Conservation (phyloP, 371 early-diverging fungal genomes). For the Zopfochytrium polystomum region DNA sequence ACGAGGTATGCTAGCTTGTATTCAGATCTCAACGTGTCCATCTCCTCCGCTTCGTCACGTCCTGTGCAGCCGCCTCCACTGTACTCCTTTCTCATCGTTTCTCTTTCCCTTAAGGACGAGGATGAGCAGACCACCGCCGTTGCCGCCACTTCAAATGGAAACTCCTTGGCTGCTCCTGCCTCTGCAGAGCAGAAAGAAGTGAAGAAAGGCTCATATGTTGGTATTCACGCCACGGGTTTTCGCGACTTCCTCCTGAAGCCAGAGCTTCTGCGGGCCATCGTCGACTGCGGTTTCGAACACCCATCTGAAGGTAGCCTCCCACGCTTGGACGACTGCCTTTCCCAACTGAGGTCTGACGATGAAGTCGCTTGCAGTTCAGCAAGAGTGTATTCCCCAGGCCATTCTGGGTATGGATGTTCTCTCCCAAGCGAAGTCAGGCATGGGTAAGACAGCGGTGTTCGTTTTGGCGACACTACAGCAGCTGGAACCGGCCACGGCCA, state of each 20-base stretch:
- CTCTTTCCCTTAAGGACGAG: slow-evolving; percentile 31
- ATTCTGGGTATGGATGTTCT: slow-evolving; percentile 95
- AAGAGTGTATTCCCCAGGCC: slow-evolving; percentile 97
- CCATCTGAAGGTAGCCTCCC: slow-evolving; percentile 85
- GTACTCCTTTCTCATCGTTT: too few relatives aligned
- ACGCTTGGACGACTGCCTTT: too few relatives aligned
- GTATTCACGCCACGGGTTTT: slow-evolving; percentile 98
- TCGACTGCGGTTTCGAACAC: slow-evolving; percentile 98
- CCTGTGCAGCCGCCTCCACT: too few relatives aligned
- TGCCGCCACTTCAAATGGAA: slow-evolving; percentile 36
- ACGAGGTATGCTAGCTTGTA: slow-evolving; percentile 69
- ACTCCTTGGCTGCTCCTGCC: slow-evolving; percentile 38
- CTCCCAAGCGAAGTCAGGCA: slow-evolving; percentile 98
- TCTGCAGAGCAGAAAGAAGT: slow-evolving; percentile 64
- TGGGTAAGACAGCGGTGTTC: slow-evolving; percentile 99
- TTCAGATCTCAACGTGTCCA: background rate
- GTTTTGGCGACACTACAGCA: slow-evolving; percentile 96
- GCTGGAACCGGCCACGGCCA: slow-evolving; percentile 58
- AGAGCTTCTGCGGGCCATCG: slow-evolving; percentile 90
- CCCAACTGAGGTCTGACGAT: too few relatives aligned
- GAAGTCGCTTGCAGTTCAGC: slow-evolving; percentile 73
- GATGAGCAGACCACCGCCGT: slow-evolving; percentile 36
- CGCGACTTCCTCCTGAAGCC: slow-evolving; percentile 96
- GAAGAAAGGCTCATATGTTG: slow-evolving; percentile 95
- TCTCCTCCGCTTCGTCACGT: slow-evolving; percentile 2